phyloP scores from a whole-genome alignment of 1,284 basidiomycete genomes.

The Singerocomus inundabilis region DNA sequence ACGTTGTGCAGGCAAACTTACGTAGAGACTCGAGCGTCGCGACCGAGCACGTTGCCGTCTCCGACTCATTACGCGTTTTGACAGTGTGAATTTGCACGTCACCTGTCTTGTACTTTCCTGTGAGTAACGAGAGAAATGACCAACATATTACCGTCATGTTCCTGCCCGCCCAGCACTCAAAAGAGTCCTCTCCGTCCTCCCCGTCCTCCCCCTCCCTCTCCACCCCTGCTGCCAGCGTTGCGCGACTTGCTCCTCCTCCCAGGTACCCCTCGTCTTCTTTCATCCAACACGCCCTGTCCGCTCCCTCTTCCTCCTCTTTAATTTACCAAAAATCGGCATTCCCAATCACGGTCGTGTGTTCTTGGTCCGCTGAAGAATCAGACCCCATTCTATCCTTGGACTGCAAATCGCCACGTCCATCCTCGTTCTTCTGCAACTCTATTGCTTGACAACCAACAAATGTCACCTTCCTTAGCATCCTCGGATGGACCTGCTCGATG shows the following conservation, averaged over 20 bases:
- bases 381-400: constrained; percentile 20
- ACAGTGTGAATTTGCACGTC: constrained; percentile 30
- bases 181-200: constrained; percentile 13
- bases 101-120: constrained; percentile 21
- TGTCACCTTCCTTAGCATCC: constrained; percentile 31
- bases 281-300: constrained; percentile 13
- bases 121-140: constrained; percentile 30
- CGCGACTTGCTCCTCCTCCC: no score
- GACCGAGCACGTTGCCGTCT: constrained; percentile 19
- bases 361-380: constrained; percentile 20
- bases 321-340: constrained; percentile 23
- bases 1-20: no score
- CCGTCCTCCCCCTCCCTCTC: no score
- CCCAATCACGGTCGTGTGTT: constrained; percentile 14
- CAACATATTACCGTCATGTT: constrained; percentile 25
- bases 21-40: constrained; percentile 1
- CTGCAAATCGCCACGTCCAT: constrained; percentile 32
- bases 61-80: constrained; percentile 20
- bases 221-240: no score
- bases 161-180: constrained; percentile 23
- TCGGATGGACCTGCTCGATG: background rate
- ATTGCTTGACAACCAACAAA: constrained; percentile 36
- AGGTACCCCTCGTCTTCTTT: constrained; percentile 17
- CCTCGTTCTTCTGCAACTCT: constrained; percentile 20
- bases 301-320: constrained; percentile 4